A percentile compares a stretch with the other conserved stretches of the same genome.
Conservation (phyloP, 2,329 filamentous ascomycete genomes). For the Ilyonectria destructans region DNA sequence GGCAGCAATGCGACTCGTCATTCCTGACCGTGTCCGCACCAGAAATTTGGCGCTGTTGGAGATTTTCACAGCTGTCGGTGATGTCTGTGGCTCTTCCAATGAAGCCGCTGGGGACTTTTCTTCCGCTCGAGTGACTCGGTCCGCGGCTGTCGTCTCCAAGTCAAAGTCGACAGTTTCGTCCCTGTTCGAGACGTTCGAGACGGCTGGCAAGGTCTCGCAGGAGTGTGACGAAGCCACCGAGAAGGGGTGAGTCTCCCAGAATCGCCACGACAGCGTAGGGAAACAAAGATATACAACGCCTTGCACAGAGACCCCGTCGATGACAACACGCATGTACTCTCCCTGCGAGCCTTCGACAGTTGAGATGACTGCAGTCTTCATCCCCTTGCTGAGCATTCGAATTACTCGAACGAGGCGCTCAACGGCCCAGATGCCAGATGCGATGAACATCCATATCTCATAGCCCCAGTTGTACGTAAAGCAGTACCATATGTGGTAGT, state of each 20-base stretch:
- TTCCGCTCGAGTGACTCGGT: neutral
- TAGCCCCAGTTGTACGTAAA: constrained; percentile 57
- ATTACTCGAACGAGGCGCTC: constrained; percentile 50
- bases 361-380: constrained; percentile 44
- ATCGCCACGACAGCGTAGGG: constrained; percentile 53
- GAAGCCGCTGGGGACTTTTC: neutral
- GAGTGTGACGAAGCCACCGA: constrained; percentile 45
- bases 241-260: constrained; percentile 59
- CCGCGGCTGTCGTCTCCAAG: neutral
- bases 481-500: constrained; percentile 56
- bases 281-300: constrained; percentile 57
- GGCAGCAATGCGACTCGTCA: constrained; percentile 43
- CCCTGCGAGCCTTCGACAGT: constrained; percentile 46
- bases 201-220: neutral
- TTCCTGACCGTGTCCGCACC: constrained; percentile 44
- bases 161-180: neutral
- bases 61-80: neutral
- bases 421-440: constrained; percentile 51
- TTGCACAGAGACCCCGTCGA: constrained; percentile 43
- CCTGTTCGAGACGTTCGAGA: neutral
- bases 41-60: constrained; percentile 41
- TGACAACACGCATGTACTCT: constrained; percentile 53
- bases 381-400: constrained; percentile 45
- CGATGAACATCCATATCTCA: constrained; percentile 56
- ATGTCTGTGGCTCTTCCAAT: neutral